Conservation (phyloP, 768 basidiomycete genomes). For the Xerocomellus dryophilus region DNA sequence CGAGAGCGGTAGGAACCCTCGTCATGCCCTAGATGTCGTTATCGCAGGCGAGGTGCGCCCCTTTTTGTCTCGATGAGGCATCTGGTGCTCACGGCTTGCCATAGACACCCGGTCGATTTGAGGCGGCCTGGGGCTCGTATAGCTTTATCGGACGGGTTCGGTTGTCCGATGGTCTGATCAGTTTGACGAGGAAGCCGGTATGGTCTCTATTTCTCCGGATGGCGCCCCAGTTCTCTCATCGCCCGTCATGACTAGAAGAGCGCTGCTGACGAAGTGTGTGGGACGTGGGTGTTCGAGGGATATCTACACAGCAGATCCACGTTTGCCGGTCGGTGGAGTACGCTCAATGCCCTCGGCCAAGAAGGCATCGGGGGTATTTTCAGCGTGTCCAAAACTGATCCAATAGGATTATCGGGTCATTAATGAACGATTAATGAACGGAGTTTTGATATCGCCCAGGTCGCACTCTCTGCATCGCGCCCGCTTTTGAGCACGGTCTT, state of each 20-base stretch:
- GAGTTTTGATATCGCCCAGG: constrained; percentile 13
- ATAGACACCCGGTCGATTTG: constrained; percentile 53
- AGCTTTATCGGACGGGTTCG: constrained; percentile 56
- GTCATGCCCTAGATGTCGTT: constrained; percentile 36
- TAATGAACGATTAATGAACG: constrained; percentile 30
- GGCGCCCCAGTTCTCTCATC: background rate
- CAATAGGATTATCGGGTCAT: constrained; percentile 28
- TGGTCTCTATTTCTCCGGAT: constrained; percentile 20
- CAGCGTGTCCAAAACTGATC: constrained; percentile 47
- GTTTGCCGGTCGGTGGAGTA: constrained; percentile 55
- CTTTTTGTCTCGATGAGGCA: constrained; percentile 20
- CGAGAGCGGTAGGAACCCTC: constrained; percentile 26
- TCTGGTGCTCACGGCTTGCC: constrained; percentile 22
- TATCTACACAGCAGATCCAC: constrained; percentile 45
- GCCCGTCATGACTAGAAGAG: constrained; percentile 37
- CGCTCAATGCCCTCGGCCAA: constrained; percentile 32
- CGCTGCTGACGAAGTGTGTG: constrained; percentile 37
- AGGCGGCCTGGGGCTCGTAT: constrained; percentile 66
- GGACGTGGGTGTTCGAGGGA: constrained; percentile 59
- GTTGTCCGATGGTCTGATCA: constrained; percentile 53
- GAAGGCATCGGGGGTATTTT: constrained; percentile 51
- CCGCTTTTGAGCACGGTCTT: constrained; percentile 5
- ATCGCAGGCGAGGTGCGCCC: constrained; percentile 33
- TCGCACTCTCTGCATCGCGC: background rate
- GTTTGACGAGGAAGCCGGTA: constrained; percentile 61